phyloP scores from a whole-genome alignment of 2,329 filamentous ascomycete genomes.

The Erysiphe neolycopersici region DNA sequence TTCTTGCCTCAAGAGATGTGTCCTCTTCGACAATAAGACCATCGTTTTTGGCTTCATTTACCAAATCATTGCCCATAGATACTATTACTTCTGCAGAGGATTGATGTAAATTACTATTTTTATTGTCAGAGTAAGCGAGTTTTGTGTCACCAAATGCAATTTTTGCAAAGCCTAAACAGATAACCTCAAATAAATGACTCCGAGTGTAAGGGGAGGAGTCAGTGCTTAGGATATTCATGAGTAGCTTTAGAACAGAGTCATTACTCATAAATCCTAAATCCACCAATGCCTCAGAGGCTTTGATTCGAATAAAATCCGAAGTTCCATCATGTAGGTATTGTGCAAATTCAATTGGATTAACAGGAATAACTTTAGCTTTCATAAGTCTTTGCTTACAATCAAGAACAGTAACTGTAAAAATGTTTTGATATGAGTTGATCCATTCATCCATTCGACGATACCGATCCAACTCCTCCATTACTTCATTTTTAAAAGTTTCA shows the following conservation, averaged over 20 bases:
- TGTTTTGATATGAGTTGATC: constrained; percentile 39
- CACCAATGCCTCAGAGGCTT: constrained; percentile 35
- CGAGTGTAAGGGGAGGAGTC: constrained; percentile 38
- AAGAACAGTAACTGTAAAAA: constrained; percentile 34
- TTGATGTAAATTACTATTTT: constrained; percentile 1
- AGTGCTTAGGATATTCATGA: constrained; percentile 30
- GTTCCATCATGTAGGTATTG: constrained; percentile 40
- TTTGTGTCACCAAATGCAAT: constrained; percentile 34
- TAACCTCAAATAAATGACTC: constrained; percentile 28
- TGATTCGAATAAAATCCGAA: constrained; percentile 33
- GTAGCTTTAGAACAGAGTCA: constrained; percentile 25
- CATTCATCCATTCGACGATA: constrained; percentile 42
- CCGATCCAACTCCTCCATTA: constrained; percentile 37
- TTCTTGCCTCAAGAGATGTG: constrained; percentile 19
- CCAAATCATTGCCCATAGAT: constrained; percentile 3
- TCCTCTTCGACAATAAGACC: constrained; percentile 22
- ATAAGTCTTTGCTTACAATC: constrained; percentile 34
- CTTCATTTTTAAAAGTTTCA: constrained; percentile 16
- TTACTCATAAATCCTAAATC: constrained; percentile 34
- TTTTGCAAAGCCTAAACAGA: constrained; percentile 31
- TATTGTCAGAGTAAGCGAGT: constrained; percentile 2
- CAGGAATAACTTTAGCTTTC: constrained; percentile 33
- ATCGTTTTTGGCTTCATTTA: constrained; percentile 12
- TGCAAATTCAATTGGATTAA: constrained; percentile 26
- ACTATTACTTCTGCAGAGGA: constrained; percentile 2